Evolutionary conservation across 2,329 filamentous ascomycete genomes (phyloP).

Genomic region (Aspergillus neoniger): DNA sequence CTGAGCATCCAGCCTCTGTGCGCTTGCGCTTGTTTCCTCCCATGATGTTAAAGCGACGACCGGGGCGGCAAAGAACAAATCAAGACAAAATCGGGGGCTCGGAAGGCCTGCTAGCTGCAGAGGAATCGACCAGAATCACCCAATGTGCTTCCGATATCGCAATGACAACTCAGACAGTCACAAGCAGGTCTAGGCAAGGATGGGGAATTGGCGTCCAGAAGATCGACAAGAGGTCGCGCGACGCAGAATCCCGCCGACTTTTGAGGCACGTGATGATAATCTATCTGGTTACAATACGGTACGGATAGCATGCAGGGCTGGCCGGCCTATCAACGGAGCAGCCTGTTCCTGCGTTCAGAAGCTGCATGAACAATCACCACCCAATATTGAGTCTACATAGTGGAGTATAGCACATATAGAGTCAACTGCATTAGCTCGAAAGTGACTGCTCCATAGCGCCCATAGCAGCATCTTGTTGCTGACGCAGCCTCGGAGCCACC

Average conservation of each 20-base stretch:
- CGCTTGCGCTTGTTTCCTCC: slow-evolving; percentile 38
- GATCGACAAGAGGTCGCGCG: not conserved
- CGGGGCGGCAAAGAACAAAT: not conserved
- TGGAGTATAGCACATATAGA: not conserved
- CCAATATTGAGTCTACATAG: not conserved
- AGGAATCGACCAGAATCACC: not conserved
- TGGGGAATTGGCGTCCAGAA: not conserved
- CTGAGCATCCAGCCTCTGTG: slow-evolving; percentile 20
- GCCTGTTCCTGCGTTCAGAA: not conserved
- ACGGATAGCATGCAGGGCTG: not conserved
- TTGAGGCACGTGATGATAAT: slow-evolving; percentile 18
- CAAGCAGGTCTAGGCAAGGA: not conserved
- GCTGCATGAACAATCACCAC: not conserved
- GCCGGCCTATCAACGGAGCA: not conserved
- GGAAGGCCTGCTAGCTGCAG: not conserved
- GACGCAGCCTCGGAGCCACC: not conserved
- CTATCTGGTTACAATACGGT: not conserved
- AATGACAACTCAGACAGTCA: not conserved
- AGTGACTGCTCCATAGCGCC: not conserved
- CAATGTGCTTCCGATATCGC: not conserved
- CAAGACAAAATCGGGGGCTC: not conserved
- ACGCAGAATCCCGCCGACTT: slow-evolving; percentile 8
- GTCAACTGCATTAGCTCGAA: not conserved
- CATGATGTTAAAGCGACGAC: slow-evolving; percentile 20
- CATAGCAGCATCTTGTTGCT: not conserved